These are phyloP conservation scores for Jaapia argillacea DNA, from an alignment of 768 basidiomycete genomes.

Conservation along the genomic window DNA sequence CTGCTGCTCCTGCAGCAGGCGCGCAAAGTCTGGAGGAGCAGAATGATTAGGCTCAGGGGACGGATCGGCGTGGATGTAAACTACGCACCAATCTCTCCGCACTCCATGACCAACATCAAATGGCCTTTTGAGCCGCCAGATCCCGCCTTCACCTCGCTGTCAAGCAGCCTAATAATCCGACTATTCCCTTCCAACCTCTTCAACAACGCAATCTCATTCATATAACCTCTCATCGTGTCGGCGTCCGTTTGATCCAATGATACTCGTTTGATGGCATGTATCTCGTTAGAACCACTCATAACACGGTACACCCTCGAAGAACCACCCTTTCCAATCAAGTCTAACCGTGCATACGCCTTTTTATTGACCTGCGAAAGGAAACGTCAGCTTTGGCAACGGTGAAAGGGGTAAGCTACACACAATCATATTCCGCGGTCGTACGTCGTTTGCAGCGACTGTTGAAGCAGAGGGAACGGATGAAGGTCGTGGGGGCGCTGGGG, in stretches of 20 bases:
- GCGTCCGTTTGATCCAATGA: slow-evolving; percentile 81
- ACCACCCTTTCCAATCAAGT: slow-evolving; percentile 88
- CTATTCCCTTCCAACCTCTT: slow-evolving; percentile 92
- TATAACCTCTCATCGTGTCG: slow-evolving; percentile 86
- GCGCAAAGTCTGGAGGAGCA: slow-evolving; percentile 52
- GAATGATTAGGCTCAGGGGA: slow-evolving; percentile 1
- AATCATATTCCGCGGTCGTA: no score
- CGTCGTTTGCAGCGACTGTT: no score
- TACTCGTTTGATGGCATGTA: slow-evolving; percentile 91
- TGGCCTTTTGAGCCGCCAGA: slow-evolving; percentile 64
- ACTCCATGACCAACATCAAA: slow-evolving; percentile 90
- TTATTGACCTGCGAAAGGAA: slow-evolving; percentile 64
- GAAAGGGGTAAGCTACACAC: no score
- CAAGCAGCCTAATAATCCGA: slow-evolving; percentile 84
- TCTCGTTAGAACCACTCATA: slow-evolving; percentile 60
- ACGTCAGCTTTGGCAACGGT: no score
- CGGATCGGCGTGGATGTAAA: neutral
- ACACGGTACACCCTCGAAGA: slow-evolving; percentile 95
- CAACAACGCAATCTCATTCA: slow-evolving; percentile 92
- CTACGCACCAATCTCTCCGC: slow-evolving; percentile 63
- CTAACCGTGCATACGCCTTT: slow-evolving; percentile 73
- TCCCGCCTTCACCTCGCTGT: slow-evolving; percentile 76
- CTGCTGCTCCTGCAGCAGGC: slow-evolving; percentile 74
- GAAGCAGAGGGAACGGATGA: no score
- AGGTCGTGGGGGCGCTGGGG: neutral